Percentiles rank a stretch among this genome's conserved stretches.
These are phyloP conservation scores for Quercus parvula DNA, from an alignment of 306 rosid species.

Conservation along the genomic window DNA sequence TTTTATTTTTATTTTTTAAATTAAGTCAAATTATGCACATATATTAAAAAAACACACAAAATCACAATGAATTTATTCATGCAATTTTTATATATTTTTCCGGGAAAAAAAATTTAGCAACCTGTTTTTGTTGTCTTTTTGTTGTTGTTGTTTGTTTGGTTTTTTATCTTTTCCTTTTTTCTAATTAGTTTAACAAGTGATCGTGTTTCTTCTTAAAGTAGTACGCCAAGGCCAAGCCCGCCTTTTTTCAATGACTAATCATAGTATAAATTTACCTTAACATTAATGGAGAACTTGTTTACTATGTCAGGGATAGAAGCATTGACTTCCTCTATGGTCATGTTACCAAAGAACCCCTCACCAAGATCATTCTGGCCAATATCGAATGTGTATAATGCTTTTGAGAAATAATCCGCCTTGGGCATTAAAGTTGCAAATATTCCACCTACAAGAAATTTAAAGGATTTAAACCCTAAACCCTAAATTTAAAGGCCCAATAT, in stretches of 20 bases:
- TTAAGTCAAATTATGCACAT: too few species aligned
- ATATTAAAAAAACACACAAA: too few species aligned
- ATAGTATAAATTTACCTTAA: constrained; percentile 30
- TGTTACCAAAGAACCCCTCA: not conserved
- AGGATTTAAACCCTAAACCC: too few species aligned
- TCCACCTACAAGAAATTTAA: constrained; percentile 6
- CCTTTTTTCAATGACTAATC: not conserved
- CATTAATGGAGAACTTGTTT: not conserved
- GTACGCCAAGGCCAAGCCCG: not conserved
- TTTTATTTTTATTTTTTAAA: too few species aligned
- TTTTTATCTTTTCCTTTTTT: too few species aligned
- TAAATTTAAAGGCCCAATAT: not conserved
- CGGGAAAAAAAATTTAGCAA: too few species aligned
- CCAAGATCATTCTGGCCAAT: constrained; percentile 32
- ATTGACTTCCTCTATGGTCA: constrained; percentile 27
- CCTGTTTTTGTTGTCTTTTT: too few species aligned
- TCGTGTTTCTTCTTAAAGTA: not conserved
- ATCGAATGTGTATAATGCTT: constrained; percentile 32
- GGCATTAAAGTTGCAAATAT: not conserved
- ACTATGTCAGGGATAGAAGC: not conserved
- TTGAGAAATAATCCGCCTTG: not conserved
- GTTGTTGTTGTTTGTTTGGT: too few species aligned
- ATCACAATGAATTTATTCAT: too few species aligned
- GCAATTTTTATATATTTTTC: too few species aligned
- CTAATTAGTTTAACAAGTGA: not conserved